Evolutionary conservation across 129 eudicot species (phyloP), one percentile per base, ranked within the genome.

Genomic region (Flaveria robusta): DNA sequence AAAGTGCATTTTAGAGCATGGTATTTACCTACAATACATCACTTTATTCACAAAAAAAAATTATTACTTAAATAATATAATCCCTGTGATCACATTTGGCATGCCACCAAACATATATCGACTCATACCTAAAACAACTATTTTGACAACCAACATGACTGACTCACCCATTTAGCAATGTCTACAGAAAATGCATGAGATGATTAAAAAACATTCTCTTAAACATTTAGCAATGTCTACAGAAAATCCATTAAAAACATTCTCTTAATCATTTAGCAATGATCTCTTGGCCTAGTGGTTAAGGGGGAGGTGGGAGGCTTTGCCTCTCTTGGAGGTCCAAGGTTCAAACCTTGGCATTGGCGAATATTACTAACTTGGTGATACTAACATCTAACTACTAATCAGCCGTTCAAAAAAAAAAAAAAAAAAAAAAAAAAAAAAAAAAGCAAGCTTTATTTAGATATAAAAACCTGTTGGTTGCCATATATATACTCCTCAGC

Each of bases 401-500:
- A n/a, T n/a, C n/a, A n/a, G n/a, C n/a, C n/a, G n/a, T n/a, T n/a
- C n/a, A n/a, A n/a, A n/a, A n/a, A n/a, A n/a, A n/a, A n/a, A n/a
- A n/a, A n/a, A n/a, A n/a, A n/a, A n/a, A n/a, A n/a, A n/a, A n/a
- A n/a, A n/a, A n/a, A n/a, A n/a, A n/a, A n/a, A n/a, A n/a, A n/a
- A n/a, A n/a, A n/a, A n/a, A 18, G 43, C 45, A 55, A 68, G 18
- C 16, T 54, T n/a, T 68, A 31, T 68, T 41, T 41, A 54, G n/a
- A 68, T 45, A 77, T 42, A 64, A 15, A n/a, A 74, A 93, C 98
- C 96, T 95, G 99, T 76, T 88, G 97, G 68, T 75, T 85, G 75
- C 96, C 90, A 68, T 95, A 95, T 62, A 95, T 95, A 87, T 95
- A 95, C 82, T 95, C 99, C 88, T 95, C 99, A 3, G 90, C 79